Evolutionary conservation across 2,329 filamentous ascomycete species (phyloP).

Genomic region (Phialemoniopsis sp.): DNA sequence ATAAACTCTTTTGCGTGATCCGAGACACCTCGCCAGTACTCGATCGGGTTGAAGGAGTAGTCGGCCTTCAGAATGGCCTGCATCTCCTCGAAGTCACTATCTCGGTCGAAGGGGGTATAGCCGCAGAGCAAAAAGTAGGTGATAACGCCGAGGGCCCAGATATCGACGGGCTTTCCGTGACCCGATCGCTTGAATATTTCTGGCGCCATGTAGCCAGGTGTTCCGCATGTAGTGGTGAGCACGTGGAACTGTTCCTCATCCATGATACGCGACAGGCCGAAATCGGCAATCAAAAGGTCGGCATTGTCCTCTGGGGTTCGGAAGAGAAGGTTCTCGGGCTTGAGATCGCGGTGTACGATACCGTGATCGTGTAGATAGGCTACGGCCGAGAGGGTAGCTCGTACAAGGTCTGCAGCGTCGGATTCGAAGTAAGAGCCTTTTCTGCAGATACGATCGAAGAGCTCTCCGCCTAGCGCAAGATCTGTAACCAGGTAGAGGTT

Average conservation of each 20-base stretch:
- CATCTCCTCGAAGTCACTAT: constrained; percentile 98
- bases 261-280: constrained; percentile 95
- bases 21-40: constrained; percentile 96
- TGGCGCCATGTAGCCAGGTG: constrained; percentile 97
- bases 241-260: constrained; percentile 98
- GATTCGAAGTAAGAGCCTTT: constrained; percentile 99
- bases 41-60: constrained; percentile 89
- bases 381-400: constrained; percentile 92
- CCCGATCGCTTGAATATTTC: constrained; percentile 99
- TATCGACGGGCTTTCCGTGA: constrained; percentile 95
- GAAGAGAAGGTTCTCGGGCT: constrained; percentile 96
- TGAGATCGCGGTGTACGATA: constrained; percentile 96
- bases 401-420: constrained; percentile 91
- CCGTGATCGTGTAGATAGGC: constrained; percentile 98
- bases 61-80: constrained; percentile 96
- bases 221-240: constrained; percentile 94
- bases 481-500: constrained; percentile 98
- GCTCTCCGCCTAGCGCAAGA: constrained; percentile 89
- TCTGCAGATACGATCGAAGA: constrained; percentile 97
- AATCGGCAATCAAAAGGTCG: constrained; percentile 94
- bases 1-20: constrained; percentile 87
- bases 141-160: constrained; percentile 98
- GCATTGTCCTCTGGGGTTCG: constrained; percentile 97
- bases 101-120: constrained; percentile 96
- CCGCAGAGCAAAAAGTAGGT: constrained; percentile 98